These are phyloP conservation scores for Asterochloris erici DNA, from an alignment of 139 green algal genomes.

Conservation along the genomic window DNA sequence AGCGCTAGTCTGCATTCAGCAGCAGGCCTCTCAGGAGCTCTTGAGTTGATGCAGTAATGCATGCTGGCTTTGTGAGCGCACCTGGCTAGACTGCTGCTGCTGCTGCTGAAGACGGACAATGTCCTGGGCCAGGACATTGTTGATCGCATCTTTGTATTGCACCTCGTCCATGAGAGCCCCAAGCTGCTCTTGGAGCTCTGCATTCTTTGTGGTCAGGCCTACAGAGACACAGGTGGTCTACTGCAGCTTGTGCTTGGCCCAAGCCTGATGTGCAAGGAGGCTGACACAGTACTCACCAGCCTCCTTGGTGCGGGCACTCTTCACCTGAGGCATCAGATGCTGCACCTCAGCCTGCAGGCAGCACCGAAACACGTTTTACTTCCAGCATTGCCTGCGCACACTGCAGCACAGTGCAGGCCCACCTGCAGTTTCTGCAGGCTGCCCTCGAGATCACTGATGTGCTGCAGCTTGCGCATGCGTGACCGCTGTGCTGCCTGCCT, in stretches of 20 bases:
- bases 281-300: neutral
- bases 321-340: slow-evolving; percentile 22
- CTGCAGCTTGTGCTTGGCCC: neutral
- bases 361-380: too few species aligned
- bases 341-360: slow-evolving; percentile 24
- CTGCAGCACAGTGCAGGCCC: slow-evolving; percentile 2
- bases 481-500: slow-evolving; percentile 46
- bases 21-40: too few species aligned
- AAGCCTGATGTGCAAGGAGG: neutral
- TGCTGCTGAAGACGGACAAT: neutral
- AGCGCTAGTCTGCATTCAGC: too few species aligned
- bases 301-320: neutral
- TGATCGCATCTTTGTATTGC: slow-evolving; percentile 18
- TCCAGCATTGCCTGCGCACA: too few species aligned
- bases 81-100: neutral
- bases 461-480: slow-evolving; percentile 47
- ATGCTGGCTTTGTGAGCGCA: neutral
- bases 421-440: slow-evolving; percentile 26
- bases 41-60: too few species aligned
- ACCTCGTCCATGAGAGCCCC: slow-evolving; percentile 17
- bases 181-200: slow-evolving; percentile 12
- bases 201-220: slow-evolving; percentile 15
- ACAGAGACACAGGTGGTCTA: neutral
- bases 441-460: slow-evolving; percentile 40
- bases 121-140: slow-evolving; percentile 12